A percentile compares a stretch with the other conserved stretches of the same genome.
Evolutionary conservation across 192 early-diverging fungal species (phyloP).

Genomic region (Coemansia brasiliensis): DNA sequence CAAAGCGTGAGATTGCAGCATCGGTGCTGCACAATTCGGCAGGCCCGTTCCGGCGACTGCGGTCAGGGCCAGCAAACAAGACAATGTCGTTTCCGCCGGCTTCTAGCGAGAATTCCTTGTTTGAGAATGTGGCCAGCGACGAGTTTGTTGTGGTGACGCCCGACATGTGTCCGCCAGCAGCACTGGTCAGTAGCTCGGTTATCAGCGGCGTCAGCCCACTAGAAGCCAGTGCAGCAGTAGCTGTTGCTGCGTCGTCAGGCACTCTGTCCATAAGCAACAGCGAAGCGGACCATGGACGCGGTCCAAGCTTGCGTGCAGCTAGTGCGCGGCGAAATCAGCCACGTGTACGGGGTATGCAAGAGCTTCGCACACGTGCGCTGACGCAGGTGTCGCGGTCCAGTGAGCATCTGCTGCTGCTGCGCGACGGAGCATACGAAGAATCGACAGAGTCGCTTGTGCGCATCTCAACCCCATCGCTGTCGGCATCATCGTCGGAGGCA

Average conservation of each 20-base stretch:
- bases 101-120: constrained; percentile 11
- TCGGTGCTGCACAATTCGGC: constrained; percentile 47
- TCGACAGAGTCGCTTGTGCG: constrained; percentile 53
- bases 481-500: constrained; percentile 48
- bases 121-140: constrained; percentile 15
- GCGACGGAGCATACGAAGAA: constrained; percentile 24
- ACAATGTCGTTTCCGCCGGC: constrained; percentile 51
- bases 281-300: not conserved
- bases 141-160: constrained; percentile 53
- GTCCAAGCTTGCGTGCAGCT: not conserved
- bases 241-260: constrained; percentile 17
- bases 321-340: constrained; percentile 14
- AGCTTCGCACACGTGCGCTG: constrained; percentile 34
- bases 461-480: constrained; percentile 46
- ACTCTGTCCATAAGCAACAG: constrained; percentile 3
- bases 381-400: constrained; percentile 38
- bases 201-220: constrained; percentile 44
- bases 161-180: constrained; percentile 51
- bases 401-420: constrained; percentile 30
- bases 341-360: constrained; percentile 4
- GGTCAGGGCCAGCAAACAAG: constrained; percentile 25
- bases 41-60: constrained; percentile 45
- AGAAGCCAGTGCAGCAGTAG: constrained; percentile 22
- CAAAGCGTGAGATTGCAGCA: constrained; percentile 42
- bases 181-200: constrained; percentile 50